Percentiles rank a stretch among this genome's conserved stretches.
Evolutionary conservation across 148 eudicot genomes (phyloP).

Genomic region (Vaccinium myrtillus): DNA sequence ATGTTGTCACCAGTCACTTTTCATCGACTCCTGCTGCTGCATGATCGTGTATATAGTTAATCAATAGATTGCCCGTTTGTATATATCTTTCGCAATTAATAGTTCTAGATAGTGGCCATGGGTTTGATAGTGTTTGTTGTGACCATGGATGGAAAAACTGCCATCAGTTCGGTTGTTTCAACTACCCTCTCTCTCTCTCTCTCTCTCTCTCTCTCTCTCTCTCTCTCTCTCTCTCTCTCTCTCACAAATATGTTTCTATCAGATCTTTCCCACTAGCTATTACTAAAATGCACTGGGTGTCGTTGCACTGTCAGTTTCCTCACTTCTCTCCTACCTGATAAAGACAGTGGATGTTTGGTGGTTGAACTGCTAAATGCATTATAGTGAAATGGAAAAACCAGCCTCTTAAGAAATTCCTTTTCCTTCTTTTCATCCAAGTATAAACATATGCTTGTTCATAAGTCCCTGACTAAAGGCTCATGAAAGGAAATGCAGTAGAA

Average conservation of each 20-base stretch:
- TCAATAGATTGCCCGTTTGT: neutral
- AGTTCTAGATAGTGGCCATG: neutral
- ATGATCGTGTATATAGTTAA: conserved; percentile 11
- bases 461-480: neutral
- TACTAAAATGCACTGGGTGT: neutral
- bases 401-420: neutral
- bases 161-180: neutral
- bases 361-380: neutral
- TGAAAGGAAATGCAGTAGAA: neutral
- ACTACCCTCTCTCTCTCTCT: neutral
- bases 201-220: too few relatives aligned
- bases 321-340: neutral
- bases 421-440: neutral
- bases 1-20: conserved; percentile 46
- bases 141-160: conserved; percentile 7
- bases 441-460: neutral
- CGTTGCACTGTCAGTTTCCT: neutral
- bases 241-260: neutral
- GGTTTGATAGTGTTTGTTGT: neutral
- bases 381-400: neutral
- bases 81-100: neutral
- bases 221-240: too few relatives aligned
- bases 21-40: conserved; percentile 52
- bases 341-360: neutral
- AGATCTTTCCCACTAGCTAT: neutral